These are phyloP conservation scores for Fusarium sp. DNA, from an alignment of 2,329 filamentous ascomycete genomes.

Conservation along the genomic window DNA sequence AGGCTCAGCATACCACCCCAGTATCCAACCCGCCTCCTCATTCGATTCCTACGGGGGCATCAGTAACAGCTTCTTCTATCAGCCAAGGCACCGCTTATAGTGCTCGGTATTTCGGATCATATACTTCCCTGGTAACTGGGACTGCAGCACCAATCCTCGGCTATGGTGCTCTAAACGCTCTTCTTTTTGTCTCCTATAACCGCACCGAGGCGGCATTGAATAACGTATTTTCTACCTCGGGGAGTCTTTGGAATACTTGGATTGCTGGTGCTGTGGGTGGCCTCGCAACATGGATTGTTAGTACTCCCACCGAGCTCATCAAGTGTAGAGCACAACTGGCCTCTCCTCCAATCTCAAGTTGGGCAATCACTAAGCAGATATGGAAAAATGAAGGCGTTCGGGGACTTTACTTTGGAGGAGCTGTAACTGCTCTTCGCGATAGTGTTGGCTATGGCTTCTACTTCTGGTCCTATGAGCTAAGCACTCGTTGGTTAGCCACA, in stretches of 20 bases:
- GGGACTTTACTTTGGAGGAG: slow-evolving; percentile 86
- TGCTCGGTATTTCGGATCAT: slow-evolving; percentile 45
- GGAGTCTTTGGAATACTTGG: slow-evolving; percentile 78
- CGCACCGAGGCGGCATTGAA: slow-evolving; percentile 78
- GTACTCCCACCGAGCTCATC: slow-evolving; percentile 89
- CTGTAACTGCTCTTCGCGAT: slow-evolving; percentile 86
- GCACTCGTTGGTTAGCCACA: slow-evolving; percentile 68
- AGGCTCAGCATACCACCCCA: slow-evolving; percentile 65
- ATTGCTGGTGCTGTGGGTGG: slow-evolving; percentile 85
- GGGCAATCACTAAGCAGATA: slow-evolving; percentile 74
- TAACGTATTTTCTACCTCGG: slow-evolving; percentile 51
- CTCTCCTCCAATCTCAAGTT: slow-evolving; percentile 67
- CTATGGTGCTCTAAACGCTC: slow-evolving; percentile 91
- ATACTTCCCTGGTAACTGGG: slow-evolving; percentile 69
- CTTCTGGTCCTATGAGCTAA: slow-evolving; percentile 92
- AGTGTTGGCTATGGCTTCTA: slow-evolving; percentile 97
- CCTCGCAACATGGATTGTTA: slow-evolving; percentile 87
- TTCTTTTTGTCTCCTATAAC: slow-evolving; percentile 93
- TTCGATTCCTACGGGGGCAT: slow-evolving; percentile 15
- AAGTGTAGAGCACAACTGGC: slow-evolving; percentile 88
- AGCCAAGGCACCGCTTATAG: slow-evolving; percentile 16
- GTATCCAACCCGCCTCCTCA: slow-evolving; percentile 30
- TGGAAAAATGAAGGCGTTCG: slow-evolving; percentile 70
- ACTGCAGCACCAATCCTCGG: slow-evolving; percentile 88
- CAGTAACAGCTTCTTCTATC: slow-evolving; percentile 21